phyloP scores from a whole-genome alignment of 2,329 filamentous ascomycete genomes.

The Microsporum audouinii region DNA sequence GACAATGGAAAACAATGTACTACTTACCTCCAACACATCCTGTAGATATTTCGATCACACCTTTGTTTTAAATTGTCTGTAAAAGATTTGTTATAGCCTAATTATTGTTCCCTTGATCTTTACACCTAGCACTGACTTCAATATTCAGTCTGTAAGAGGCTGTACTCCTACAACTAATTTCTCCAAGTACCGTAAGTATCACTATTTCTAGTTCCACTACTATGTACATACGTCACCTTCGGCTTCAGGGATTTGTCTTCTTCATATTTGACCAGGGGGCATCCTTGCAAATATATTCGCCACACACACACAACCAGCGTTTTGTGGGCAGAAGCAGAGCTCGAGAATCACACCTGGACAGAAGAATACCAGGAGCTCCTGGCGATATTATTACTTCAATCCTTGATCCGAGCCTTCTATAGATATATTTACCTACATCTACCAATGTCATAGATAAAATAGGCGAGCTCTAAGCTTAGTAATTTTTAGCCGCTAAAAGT shows the following conservation, averaged over 20 bases:
- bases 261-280: neutral
- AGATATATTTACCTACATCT: neutral
- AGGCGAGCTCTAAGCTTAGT: neutral
- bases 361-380: neutral
- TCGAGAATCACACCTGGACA: neutral
- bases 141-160: no score
- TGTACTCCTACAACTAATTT: neutral
- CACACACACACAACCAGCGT: neutral
- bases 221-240: neutral
- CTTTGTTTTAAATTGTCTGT: no score
- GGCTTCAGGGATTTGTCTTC: neutral
- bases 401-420: neutral
- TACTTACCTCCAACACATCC: neutral
- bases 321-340: neutral
- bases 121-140: no score
- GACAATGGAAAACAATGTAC: neutral
- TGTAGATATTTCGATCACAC: no score
- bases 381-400: neutral
- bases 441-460: neutral
- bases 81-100: no score
- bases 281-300: neutral
- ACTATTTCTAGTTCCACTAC: neutral
- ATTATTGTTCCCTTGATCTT: no score
- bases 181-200: no score
- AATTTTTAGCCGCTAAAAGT: neutral